Conservation (phyloP, 2,329 filamentous ascomycete species). For the Aspergillus sp. region DNA sequence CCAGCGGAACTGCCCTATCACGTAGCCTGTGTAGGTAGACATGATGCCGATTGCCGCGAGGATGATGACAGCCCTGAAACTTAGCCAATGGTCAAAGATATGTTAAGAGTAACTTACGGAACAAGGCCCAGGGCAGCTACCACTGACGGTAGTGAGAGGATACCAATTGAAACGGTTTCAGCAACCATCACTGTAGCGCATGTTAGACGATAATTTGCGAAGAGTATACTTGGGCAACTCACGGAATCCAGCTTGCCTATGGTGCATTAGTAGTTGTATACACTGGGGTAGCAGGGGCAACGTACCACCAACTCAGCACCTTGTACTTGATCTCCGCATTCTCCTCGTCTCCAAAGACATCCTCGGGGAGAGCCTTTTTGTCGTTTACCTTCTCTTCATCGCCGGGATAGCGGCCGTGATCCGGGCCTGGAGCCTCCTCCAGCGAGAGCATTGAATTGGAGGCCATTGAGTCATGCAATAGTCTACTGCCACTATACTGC, state of each 20-base stretch:
- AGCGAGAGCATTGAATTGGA: not conserved
- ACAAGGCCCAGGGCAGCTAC: slow-evolving; percentile 55
- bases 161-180: slow-evolving; percentile 60
- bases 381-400: slow-evolving; percentile 17
- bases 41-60: slow-evolving; percentile 56
- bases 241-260: slow-evolving; percentile 44
- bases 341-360: slow-evolving; percentile 43
- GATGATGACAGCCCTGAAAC: slow-evolving; percentile 50
- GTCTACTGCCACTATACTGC: no score
- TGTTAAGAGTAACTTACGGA: slow-evolving; percentile 36
- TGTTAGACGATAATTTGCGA: no score
- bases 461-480: not conserved
- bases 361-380: slow-evolving; percentile 23
- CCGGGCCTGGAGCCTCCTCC: not conserved
- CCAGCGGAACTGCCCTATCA: slow-evolving; percentile 62
- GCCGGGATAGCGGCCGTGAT: not conserved
- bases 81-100: not conserved
- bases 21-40: slow-evolving; percentile 60
- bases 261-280: slow-evolving; percentile 28
- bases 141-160: slow-evolving; percentile 55
- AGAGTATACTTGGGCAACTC: not conserved
- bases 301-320: slow-evolving; percentile 49
- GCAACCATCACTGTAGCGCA: slow-evolving; percentile 51
- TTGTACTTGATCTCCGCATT: slow-evolving; percentile 51
- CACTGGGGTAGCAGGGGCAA: not conserved